Evolutionary conservation across 2,329 filamentous ascomycete species (phyloP), one percentile per base, ranked within the genome.

Genomic region (Albophoma yamanashiensis): DNA sequence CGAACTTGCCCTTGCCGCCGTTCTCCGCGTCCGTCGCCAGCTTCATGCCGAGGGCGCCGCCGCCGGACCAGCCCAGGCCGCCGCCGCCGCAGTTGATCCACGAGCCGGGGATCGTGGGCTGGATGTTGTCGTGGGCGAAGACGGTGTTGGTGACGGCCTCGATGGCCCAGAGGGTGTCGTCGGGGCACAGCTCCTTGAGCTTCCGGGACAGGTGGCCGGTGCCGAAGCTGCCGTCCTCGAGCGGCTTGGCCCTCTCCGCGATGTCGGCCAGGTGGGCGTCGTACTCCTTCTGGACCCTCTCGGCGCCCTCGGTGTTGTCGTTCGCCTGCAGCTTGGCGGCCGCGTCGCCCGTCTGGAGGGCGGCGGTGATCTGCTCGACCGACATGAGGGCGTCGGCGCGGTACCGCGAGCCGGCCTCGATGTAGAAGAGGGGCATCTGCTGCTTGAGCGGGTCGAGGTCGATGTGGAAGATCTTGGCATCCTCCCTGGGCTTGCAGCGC

Each of bases 51-150:
- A 93, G 72, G 0, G 88, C 87, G 58, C 78, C 89, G 17, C 90
- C 89, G 17, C 89, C 89, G 14, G 85, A 89, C 89, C 89, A 93
- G 2, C 89, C 89, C 0, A 93, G 83, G 2, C 90, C 90, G 17
- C 89, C 89, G 0, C 88, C 89, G 1, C 89, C 89, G 69, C 89
- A 92, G 70, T 92, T 92, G 67, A 93, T 84, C 87, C 87, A 92
- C 0, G 84, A 85, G 0, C 89, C 88, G 0, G 89, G 89, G 0
- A 84, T 68, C 0, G 80, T 85, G 2, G 85, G 81, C 66, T 86
- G 85, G 9, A 94, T 75, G 64, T 92, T 89, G 64, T 94, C 88
- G 34, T 84, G 80, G 0, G 92, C 85, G 36, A 85, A 81, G 0
- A 72, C 72, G 0, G 86, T 85, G 61, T 89, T 85, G 0, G 90